Conservation (phyloP, 2,329 filamentous ascomycete species). For the Ceratocystis harringtonii region DNA sequence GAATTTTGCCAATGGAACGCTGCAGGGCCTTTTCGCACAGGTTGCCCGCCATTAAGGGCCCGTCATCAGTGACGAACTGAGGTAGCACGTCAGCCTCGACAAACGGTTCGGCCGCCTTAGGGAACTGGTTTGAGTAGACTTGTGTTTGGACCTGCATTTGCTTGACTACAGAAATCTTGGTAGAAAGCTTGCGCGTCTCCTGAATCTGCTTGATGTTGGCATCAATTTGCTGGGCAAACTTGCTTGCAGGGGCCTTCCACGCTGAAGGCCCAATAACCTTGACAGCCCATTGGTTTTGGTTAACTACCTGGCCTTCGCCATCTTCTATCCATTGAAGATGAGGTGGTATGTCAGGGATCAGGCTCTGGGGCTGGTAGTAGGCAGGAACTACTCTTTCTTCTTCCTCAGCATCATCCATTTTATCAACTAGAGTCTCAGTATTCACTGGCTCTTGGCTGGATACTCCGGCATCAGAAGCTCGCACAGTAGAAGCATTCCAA, state of each 20-base stretch:
- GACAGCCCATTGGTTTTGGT: conserved; percentile 74
- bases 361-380: conserved; percentile 80
- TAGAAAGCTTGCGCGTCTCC: conserved; percentile 86
- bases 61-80: conserved; percentile 79
- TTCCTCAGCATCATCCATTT: conserved; percentile 70
- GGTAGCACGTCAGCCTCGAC: conserved; percentile 71
- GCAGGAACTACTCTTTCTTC: conserved; percentile 68
- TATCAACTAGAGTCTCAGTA: conserved; percentile 62
- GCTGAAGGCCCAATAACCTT: conserved; percentile 58
- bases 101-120: conserved; percentile 88
- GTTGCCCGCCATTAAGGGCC: conserved; percentile 71
- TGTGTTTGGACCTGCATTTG: conserved; percentile 98
- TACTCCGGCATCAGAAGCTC: background rate
- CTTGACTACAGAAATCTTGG: conserved; percentile 94
- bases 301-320: conserved; percentile 72
- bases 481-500: conserved; percentile 27
- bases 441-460: conserved; percentile 10
- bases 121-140: conserved; percentile 95
- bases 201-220: conserved; percentile 90
- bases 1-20: conserved; percentile 82
- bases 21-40: conserved; percentile 73
- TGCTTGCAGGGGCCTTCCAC: conserved; percentile 62
- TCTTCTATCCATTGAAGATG: conserved; percentile 82
- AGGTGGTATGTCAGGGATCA: conserved; percentile 68
- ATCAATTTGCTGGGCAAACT: conserved; percentile 65